A percentile compares a stretch with the other conserved stretches of the same genome.
phyloP scores from a whole-genome alignment of 345 rosid genomes.

The Melastoma malabathricum region DNA sequence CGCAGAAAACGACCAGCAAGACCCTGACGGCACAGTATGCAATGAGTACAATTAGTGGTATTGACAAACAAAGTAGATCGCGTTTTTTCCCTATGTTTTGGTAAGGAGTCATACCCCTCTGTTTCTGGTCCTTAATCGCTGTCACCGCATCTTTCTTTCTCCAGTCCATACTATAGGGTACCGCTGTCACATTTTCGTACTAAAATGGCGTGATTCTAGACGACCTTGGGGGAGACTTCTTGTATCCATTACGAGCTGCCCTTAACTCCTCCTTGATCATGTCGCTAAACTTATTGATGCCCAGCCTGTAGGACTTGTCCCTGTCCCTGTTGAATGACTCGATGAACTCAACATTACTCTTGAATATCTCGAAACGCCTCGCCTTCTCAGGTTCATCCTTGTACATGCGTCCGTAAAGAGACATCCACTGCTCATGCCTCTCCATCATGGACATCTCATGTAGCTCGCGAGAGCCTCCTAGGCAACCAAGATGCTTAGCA shows the following conservation, averaged over 20 bases:
- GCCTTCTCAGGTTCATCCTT: slow-evolving; percentile 13
- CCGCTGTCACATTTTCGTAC: slow-evolving; percentile 3
- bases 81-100: background rate
- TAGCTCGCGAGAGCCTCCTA: slow-evolving; percentile 10
- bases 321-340: slow-evolving; percentile 19
- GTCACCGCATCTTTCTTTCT: slow-evolving; percentile 7
- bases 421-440: slow-evolving; percentile 29
- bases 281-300: slow-evolving; percentile 45
- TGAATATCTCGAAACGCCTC: slow-evolving; percentile 25
- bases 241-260: slow-evolving; percentile 24
- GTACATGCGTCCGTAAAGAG: slow-evolving; percentile 18
- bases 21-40: slow-evolving; percentile 13
- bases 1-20: slow-evolving; percentile 59
- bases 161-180: slow-evolving; percentile 7
- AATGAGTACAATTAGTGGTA: background rate
- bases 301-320: slow-evolving; percentile 30
- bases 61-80: background rate
- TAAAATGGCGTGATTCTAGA: background rate
- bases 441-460: slow-evolving; percentile 10
- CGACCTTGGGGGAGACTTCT: background rate
- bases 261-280: slow-evolving; percentile 39
- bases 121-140: slow-evolving; percentile 5
- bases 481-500: slow-evolving; percentile 12
- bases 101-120: slow-evolving; percentile 1
- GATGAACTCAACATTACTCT: slow-evolving; percentile 21